Evolutionary conservation across 345 rosid genomes (phyloP), one percentile per base, ranked within the genome.

Genomic region (Salix koriyanagi): DNA sequence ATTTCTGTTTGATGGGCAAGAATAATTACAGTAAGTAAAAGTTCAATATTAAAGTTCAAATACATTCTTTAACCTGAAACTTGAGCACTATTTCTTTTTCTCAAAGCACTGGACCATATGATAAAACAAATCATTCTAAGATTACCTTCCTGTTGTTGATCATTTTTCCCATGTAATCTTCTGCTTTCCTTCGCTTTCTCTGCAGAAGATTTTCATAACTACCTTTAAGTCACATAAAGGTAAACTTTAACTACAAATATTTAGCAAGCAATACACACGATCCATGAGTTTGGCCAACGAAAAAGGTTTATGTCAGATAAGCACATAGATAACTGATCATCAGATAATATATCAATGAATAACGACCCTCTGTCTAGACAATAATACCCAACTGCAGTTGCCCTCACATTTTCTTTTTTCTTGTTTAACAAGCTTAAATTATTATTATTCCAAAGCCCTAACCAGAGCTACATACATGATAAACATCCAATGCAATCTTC

Each of bases 111-210:
- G 41, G 23, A 67, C 15, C 52, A 50, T 34, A 25, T 16, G 18
- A 37, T 56, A 19, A 34, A 32, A 14, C 61, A 34, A 44, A 13
- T 28, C 19, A 64, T 30, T 65, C 56, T 52, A 21, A 12, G 25
- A 83, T 67, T 86, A 93, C 99, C 99, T 91, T 92, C 84, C 87
- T 86, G 73, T 69, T 80, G 86, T 75, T 84, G 73, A 78, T 69
- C 83, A 89, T 92, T 86, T 83, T 93, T 30, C 91, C 97, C 65
- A 73, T n/a, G 44, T 83, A 77, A 56, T 94, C 97, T 66, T 92
- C 95, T 68, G 89, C 79, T 88, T 92, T 94, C 83, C 97, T 89
- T 81, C 97, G 86, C 82, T 96, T 96, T 85, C 94, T 89, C 99
- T 93, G 88, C 46, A 44, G 75, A 82, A 84, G 41, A 71, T 72